Conservation (phyloP, 495 filamentous ascomycete species). For the Neurospora sublineolata region DNA sequence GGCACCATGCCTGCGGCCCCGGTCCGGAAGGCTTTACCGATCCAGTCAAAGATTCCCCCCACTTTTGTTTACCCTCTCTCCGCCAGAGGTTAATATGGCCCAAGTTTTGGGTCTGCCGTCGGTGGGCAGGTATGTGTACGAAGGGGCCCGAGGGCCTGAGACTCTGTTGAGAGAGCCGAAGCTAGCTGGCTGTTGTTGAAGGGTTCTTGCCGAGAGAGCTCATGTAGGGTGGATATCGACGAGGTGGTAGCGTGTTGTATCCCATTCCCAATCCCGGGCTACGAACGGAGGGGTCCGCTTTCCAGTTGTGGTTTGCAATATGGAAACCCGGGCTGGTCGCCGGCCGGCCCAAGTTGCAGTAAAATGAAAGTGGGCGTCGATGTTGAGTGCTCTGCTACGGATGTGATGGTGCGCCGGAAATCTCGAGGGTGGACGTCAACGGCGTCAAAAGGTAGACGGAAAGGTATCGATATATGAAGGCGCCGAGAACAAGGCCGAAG, state of each 20-base stretch:
- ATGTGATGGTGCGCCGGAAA: not conserved
- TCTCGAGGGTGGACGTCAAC: not conserved
- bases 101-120: not conserved
- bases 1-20: conserved; percentile 6
- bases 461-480: not conserved
- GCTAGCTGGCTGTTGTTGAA: not conserved
- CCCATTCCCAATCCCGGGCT: not conserved
- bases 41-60: not conserved
- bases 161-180: not conserved
- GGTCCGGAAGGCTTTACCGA: not conserved
- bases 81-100: not conserved
- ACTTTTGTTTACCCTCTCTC: not conserved
- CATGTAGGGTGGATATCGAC: not conserved
- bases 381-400: not conserved
- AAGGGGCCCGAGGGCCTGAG: not conserved
- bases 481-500: not conserved
- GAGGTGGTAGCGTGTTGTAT: not conserved
- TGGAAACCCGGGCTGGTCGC: not conserved
- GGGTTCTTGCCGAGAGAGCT: not conserved
- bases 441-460: not conserved
- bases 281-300: not conserved
- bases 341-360: not conserved
- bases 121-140: not conserved
- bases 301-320: not conserved
- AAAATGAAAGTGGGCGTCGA: not conserved